Percentiles rank a stretch among this genome's conserved stretches.
Conservation (phyloP, 257 asterid genomes). For the Nicotiana knightiana region DNA sequence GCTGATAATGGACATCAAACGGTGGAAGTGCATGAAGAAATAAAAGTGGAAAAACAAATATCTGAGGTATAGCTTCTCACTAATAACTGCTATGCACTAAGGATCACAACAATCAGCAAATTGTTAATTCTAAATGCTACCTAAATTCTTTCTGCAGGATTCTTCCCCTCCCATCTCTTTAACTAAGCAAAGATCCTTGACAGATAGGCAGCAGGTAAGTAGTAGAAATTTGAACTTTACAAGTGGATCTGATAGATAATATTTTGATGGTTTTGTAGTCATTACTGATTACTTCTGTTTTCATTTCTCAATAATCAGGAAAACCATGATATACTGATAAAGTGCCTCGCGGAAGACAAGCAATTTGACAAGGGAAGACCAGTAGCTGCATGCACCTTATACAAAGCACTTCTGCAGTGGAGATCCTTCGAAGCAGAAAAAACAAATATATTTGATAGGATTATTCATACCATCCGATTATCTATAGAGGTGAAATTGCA, state of each 20-base stretch:
- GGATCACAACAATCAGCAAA: not conserved
- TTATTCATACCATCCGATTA: constrained; percentile 72
- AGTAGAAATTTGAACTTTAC: constrained; percentile 15
- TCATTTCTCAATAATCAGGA: constrained; percentile 41
- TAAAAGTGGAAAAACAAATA: constrained; percentile 34
- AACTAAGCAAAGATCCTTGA: constrained; percentile 77
- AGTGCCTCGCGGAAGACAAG: constrained; percentile 75
- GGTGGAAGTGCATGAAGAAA: constrained; percentile 33
- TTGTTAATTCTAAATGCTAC: constrained; percentile 10
- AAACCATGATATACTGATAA: constrained; percentile 73
- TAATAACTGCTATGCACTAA: constrained; percentile 5
- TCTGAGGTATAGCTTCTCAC: constrained; percentile 40
- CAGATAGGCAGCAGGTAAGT: constrained; percentile 82
- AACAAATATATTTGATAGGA: constrained; percentile 72
- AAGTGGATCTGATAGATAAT: not conserved
- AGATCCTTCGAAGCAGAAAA: constrained; percentile 91
- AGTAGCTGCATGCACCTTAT: constrained; percentile 71
- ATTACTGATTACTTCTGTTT: not conserved
- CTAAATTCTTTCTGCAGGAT: constrained; percentile 42
- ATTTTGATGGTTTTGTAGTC: not conserved
- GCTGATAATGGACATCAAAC: constrained; percentile 31
- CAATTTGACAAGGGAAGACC: constrained; percentile 69
- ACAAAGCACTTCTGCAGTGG: constrained; percentile 82
- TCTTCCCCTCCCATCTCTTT: constrained; percentile 37
- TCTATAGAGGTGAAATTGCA: constrained; percentile 65